Evolutionary conservation across 192 early-diverging fungal genomes (phyloP), one percentile per base, ranked within the genome.

Genomic region (Diversispora eburnea): DNA sequence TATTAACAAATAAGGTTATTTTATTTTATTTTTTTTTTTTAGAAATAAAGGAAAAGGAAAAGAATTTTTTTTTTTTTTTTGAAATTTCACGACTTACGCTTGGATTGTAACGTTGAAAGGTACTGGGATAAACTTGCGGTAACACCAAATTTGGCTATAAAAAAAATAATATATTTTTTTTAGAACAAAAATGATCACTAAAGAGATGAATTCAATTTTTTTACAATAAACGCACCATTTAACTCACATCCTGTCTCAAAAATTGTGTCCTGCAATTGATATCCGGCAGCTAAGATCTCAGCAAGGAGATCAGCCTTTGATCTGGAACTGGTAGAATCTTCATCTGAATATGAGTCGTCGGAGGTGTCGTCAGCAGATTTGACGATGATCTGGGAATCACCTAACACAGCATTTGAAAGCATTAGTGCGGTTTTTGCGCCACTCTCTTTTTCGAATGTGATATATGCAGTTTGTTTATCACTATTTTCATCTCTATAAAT

Each of bases 201-300:
- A 51, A 54, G 4, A 54, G 8, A 1, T 54, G 2, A 33, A 4
- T 54, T 54, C 9, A 0, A 54, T 10, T 54, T 12, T 13, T 10
- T 13, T 13, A 17, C 12, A 17, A 3, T 13, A 3, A 17, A 54
- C 51, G n/a, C n/a, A 54, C 51, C 6, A 54, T 54, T 17, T 17
- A 54, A 2, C 4, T 54, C 8, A 13, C 51, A 54, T 3, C 88
- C 89, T 66, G 87, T 84, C 57, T 81, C 78, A 45, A 92, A 80
- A 47, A 92, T 85, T 15, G 83, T 82, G 65, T 91, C 88, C 52
- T 85, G 84, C 19, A 92, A 70, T 49, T 82, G 66, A 76, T 90
- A 88, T 52, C 91, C 91, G 5, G 84, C 85, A 55, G 91, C 90
- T 46, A 92, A 83, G 54, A 92, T 85, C 80, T 92, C 91, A 61